Percentiles rank a stretch among this genome's conserved stretches.
These are phyloP conservation scores for Nitzschia inconspicua DNA, from an alignment of 108 stramenopile species.

Conservation along the genomic window DNA sequence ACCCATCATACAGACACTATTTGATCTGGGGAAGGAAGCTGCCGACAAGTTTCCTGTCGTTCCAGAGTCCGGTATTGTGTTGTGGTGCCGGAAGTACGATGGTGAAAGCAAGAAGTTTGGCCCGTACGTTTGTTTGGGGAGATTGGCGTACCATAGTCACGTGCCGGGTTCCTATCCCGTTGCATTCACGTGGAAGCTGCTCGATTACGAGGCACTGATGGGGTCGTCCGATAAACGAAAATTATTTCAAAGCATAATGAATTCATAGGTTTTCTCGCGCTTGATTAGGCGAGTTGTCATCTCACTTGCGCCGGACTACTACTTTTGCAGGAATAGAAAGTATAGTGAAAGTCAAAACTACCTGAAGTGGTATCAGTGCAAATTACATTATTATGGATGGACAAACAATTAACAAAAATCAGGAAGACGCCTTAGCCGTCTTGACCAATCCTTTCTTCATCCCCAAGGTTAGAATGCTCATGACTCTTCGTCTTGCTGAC, in stretches of 20 bases:
- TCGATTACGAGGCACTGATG: constrained; percentile 52
- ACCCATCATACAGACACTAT: constrained; percentile 50
- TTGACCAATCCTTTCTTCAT: constrained; percentile 1
- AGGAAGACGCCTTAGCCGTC: too few relatives aligned
- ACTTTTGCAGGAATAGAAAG: too few relatives aligned
- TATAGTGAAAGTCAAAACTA: too few relatives aligned
- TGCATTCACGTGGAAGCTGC: constrained; percentile 66
- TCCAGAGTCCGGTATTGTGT: constrained; percentile 37
- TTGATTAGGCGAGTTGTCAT: too few relatives aligned
- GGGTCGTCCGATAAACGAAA: too few relatives aligned
- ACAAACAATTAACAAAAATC: too few relatives aligned
- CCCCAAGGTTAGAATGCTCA: constrained; percentile 51
- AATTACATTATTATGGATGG: too few relatives aligned
- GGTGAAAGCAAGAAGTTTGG: constrained; percentile 26
- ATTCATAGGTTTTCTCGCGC: too few relatives aligned
- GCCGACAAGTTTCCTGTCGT: background rate
- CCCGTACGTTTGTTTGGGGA: constrained; percentile 55
- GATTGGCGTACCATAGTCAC: constrained; percentile 57
- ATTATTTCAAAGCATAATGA: too few relatives aligned
- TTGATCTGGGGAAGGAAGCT: constrained; percentile 40
- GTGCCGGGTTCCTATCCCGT: constrained; percentile 50
- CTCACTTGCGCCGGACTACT: too few relatives aligned
- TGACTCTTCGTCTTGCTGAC: constrained; percentile 52
- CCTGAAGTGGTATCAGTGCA: too few relatives aligned
- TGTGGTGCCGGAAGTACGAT: constrained; percentile 69